Evolutionary conservation across 2,329 filamentous ascomycete species (phyloP).

Genomic region (Sporothrix euskadiensis): DNA sequence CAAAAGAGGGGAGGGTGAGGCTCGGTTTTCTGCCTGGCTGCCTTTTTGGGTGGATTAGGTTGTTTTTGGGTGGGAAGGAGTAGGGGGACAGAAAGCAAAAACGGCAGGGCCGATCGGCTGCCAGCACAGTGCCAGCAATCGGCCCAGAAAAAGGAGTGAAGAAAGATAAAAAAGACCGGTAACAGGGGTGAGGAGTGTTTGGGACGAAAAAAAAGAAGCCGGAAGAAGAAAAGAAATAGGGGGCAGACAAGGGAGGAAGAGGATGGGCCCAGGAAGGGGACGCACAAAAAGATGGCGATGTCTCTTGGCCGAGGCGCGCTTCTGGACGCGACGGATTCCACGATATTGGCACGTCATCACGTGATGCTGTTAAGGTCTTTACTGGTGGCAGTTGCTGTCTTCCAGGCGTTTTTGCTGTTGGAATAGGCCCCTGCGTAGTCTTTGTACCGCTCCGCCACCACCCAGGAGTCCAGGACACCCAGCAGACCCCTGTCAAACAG

Average conservation of each 20-base stretch:
- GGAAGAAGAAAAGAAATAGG: conserved; percentile 16
- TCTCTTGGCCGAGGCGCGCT: neutral
- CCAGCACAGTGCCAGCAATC: conserved; percentile 1
- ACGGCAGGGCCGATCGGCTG: conserved; percentile 3
- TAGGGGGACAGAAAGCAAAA: neutral
- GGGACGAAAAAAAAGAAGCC: neutral
- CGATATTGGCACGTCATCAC: neutral
- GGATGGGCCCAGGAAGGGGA: neutral
- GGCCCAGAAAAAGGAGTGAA: neutral
- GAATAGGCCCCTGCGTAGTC: conserved; percentile 7
- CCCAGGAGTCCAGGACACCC: no score
- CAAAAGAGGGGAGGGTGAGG: neutral
- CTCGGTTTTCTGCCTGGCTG: conserved; percentile 20
- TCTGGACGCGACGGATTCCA: neutral
- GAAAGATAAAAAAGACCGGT: neutral
- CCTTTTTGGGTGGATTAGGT: conserved; percentile 7
- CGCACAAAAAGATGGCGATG: neutral
- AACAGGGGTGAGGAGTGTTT: neutral
- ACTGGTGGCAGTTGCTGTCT: neutral
- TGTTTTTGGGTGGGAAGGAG: neutral
- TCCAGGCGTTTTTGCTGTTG: neutral
- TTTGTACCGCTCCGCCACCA: neutral
- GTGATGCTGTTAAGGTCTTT: neutral
- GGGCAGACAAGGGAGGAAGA: neutral
- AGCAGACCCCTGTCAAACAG: neutral